Evolutionary conservation across 805 yeast species (phyloP).

Genomic region (Schwanniomyces occidentalis): DNA sequence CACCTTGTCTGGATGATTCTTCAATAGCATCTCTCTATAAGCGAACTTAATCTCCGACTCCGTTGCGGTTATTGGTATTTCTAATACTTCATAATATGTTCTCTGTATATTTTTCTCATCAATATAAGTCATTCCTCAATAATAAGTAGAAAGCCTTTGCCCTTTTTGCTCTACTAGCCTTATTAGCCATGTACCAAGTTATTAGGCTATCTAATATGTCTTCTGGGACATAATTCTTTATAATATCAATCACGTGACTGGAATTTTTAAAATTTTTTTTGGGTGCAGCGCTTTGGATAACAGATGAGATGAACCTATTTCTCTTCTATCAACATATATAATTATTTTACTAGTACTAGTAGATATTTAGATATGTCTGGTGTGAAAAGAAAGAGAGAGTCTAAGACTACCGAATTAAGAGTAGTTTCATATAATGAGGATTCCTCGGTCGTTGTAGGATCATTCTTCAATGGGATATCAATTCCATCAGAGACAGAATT

Average conservation of each 20-base stretch:
- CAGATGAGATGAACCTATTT: slow-evolving; percentile 6
- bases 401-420: slow-evolving; percentile 41
- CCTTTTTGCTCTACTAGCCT: no score
- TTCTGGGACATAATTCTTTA: no score
- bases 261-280: no score
- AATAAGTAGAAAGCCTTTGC: no score
- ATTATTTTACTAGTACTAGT: no score
- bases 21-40: slow-evolving; percentile 59
- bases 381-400: slow-evolving; percentile 16
- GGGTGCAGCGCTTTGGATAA: no score
- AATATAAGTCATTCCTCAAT: slow-evolving; percentile 8
- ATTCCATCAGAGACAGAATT: slow-evolving; percentile 61
- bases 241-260: slow-evolving; percentile 3
- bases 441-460: slow-evolving; percentile 56
- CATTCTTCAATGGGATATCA: slow-evolving; percentile 77
- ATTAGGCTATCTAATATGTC: no score
- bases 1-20: slow-evolving; percentile 78
- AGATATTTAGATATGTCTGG: slow-evolving; percentile 2
- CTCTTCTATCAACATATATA: no score
- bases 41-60: slow-evolving; percentile 54
- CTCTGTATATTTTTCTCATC: slow-evolving; percentile 7
- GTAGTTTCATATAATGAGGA: slow-evolving; percentile 41
- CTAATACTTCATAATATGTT: slow-evolving; percentile 59
- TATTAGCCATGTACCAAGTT: no score
- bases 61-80: slow-evolving; percentile 41